Evolutionary conservation across 2,329 filamentous ascomycete species (phyloP).

Genomic region (Pyrenochaeta sp.): DNA sequence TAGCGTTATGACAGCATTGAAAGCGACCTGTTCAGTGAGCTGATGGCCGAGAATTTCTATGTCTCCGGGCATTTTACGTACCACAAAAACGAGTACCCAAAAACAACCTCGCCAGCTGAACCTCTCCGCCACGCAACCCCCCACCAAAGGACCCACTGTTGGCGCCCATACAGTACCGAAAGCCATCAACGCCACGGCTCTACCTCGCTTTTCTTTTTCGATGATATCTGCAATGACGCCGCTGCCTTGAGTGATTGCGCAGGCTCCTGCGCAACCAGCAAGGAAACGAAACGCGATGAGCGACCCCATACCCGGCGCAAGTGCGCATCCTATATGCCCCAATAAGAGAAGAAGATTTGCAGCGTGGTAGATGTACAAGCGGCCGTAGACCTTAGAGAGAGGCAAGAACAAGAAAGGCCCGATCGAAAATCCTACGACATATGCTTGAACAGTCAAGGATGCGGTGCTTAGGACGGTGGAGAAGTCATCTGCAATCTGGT

Average conservation of each 20-base stretch:
- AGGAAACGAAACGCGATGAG: neutral
- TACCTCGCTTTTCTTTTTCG: neutral
- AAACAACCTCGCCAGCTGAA: conserved; percentile 4
- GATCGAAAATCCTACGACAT: conserved; percentile 21
- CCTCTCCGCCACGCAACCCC: neutral
- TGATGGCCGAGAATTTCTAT: neutral
- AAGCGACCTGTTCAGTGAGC: neutral
- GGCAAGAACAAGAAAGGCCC: conserved; percentile 20
- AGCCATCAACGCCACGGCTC: neutral
- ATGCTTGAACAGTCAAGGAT: conserved; percentile 15
- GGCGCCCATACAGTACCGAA: neutral
- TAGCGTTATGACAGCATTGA: conserved; percentile 1
- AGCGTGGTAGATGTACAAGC: conserved; percentile 15
- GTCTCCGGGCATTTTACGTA: neutral
- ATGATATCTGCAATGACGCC: neutral
- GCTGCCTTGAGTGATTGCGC: neutral
- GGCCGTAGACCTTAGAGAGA: conserved; percentile 26
- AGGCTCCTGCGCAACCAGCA: neutral
- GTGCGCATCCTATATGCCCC: conserved; percentile 51
- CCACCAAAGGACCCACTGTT: neutral
- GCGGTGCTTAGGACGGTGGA: conserved; percentile 8
- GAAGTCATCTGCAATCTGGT: conserved; percentile 24
- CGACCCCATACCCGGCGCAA: neutral
- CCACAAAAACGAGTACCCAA: conserved; percentile 2
- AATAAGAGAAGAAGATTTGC: conserved; percentile 56